These are phyloP conservation scores for Galerina sulciceps DNA, from an alignment of 768 basidiomycete genomes.

Conservation along the genomic window DNA sequence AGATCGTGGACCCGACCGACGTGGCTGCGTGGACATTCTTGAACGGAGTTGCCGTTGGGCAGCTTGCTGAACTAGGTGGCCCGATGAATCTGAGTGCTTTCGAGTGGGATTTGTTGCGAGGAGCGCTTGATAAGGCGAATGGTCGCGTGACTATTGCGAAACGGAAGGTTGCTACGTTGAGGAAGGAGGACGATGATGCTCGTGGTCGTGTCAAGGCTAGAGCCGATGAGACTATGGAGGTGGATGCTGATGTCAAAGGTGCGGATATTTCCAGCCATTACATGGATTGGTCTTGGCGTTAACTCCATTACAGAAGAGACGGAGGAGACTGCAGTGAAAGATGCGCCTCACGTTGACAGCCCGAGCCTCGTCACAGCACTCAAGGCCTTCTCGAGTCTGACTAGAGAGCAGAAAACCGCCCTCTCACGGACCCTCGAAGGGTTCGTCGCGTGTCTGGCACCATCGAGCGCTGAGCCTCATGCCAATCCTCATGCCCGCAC, in stretches of 20 bases:
- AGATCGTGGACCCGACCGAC: conserved; percentile 93
- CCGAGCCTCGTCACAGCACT: conserved; percentile 72
- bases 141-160: conserved; percentile 83
- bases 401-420: conserved; percentile 76
- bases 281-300: background rate
- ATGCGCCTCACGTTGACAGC: conserved; percentile 60
- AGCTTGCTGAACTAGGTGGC: conserved; percentile 39
- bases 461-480: conserved; percentile 40
- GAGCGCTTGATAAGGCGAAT: conserved; percentile 88
- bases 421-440: conserved; percentile 75
- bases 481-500: conserved; percentile 56
- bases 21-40: conserved; percentile 86
- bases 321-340: conserved; percentile 30
- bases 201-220: conserved; percentile 77
- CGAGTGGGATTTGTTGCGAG: conserved; percentile 87
- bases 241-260: conserved; percentile 68
- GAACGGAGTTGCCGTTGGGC: conserved; percentile 49
- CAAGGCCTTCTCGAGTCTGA: conserved; percentile 76
- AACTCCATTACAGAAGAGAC: conserved; percentile 7
- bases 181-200: conserved; percentile 89
- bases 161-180: conserved; percentile 70
- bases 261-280: conserved; percentile 5
- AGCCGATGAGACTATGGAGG: conserved; percentile 65
- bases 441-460: conserved; percentile 69
- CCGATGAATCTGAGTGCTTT: conserved; percentile 56